Evolutionary conservation across 2,329 filamentous ascomycete species (phyloP), one percentile per base, ranked within the genome.

Genomic region (Alternaria solani): DNA sequence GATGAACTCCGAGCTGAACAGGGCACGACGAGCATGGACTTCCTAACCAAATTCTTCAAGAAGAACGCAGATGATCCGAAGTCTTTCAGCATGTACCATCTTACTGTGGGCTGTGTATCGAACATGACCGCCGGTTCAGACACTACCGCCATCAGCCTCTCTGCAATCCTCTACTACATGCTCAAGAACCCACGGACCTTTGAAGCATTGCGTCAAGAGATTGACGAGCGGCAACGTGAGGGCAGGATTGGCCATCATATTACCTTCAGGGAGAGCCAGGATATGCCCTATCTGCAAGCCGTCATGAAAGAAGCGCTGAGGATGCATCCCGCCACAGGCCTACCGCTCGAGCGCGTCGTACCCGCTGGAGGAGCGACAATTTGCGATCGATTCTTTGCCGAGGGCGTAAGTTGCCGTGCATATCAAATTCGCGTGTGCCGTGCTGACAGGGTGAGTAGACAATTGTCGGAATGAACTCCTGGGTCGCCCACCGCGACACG

Each of bases 61-160:
- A 63, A 60, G 57, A 59, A 62, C 26, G 53, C 48, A 7, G 47
- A 56, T 12, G 28, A 80, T 49, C 75, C 78, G 0, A 42, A 64
- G 12, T 69, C 77, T 14, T 77, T 81, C 56, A 73, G 78, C 51
- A 71, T 76, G 47, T 73, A 71, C 11, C 76, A 70, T 53, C 63
- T 82, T 4, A 64, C 78, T 7, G 75, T 73, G 51, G 80, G 80
- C 73, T 75, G 75, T 1, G 74, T 76, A 2, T 63, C 48, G 3
- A 70, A 70, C 32, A 78, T 82, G 52, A 75, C 78, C 28, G 81
- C 81, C 6, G 81, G 80, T 11, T 76, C 74, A 9, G 81, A 83
- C 53, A 83, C 81, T 0, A 83, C 81, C 5, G 78, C 78, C 20
- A 77, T 79, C n/a, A 75, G 75, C 2, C 71, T 76, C 2, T 75